Evolutionary conservation across 306 rosid species (phyloP), one percentile per base, ranked within the genome.

Genomic region (Arachis hypogaea): DNA sequence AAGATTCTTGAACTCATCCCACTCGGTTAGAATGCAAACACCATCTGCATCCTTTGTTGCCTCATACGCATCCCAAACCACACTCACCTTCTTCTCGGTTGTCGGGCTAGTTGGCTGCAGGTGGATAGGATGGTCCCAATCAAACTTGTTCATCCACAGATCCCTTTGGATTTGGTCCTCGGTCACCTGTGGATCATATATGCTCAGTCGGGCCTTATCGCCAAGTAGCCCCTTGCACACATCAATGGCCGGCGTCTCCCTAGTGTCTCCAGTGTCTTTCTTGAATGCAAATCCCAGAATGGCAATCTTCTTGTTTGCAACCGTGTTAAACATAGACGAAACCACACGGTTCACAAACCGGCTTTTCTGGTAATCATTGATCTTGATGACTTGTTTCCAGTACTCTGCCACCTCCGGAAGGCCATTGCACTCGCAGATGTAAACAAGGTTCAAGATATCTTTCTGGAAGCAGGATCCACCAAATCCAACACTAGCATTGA

Each of bases 391-490:
- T 78, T 93, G 98, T 81, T 93, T 93, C 98, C 98, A 93, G 86
- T 93, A 93, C 83, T 93, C 98, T 1, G 98, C 98, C 59, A 93
- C 98, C 82, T 93, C 97, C 9, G 98, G 96, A 60, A 93, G 92
- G 75, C 97, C 98, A 82, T 93, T 90, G 83, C 98, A 90, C 82
- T 93, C 97, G 29, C 98, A 93, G 56, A 93, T 93, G 84, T 93
- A 93, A 42, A 93, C 93, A 55, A 93, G 89, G 84, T 93, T 93
- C 81, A 93, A 59, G 63, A 93, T 93, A 43, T 93, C 98, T 83
- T 93, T 93, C 85, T 93, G 98, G 88, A 90, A 93, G 90, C 97
- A 93, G 62, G 98, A 93, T 7, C 98, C 97, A 18, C 98, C 98
- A 59, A 93, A 93, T n/a, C 98, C 98, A 68, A 93, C 97, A 81